Conservation (phyloP, 805 yeast genomes). For the Yamadazyma nakazawae region DNA sequence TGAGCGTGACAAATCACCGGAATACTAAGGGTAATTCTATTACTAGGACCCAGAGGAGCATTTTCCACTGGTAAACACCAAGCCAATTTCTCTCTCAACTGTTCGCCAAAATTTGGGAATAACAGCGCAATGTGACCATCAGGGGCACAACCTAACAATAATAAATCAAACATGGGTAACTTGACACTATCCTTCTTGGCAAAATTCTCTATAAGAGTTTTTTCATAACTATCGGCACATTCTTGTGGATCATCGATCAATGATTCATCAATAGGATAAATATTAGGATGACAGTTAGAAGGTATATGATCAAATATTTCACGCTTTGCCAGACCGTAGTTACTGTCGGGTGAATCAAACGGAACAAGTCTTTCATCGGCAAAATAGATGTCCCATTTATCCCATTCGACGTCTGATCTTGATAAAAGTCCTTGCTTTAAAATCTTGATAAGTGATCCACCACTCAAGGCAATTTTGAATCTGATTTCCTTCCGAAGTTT, state of each 20-base stretch:
- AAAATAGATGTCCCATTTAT: constrained; percentile 91
- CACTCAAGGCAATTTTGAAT: constrained; percentile 87
- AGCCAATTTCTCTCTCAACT: constrained; percentile 82
- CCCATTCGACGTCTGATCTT: constrained; percentile 76
- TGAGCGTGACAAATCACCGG: constrained; percentile 95
- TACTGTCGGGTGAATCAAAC: constrained; percentile 75
- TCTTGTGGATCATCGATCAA: constrained; percentile 79
- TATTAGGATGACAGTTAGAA: constrained; percentile 55
- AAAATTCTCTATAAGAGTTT: constrained; percentile 78
- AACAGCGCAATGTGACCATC: constrained; percentile 98
- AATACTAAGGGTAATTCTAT: constrained; percentile 55
- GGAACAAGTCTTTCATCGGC: constrained; percentile 96
- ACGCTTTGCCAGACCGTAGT: constrained; percentile 85
- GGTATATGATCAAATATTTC: constrained; percentile 72
- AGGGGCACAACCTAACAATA: constrained; percentile 95
- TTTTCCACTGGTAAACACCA: constrained; percentile 94
- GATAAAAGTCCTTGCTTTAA: constrained; percentile 76
- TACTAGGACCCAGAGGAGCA: constrained; percentile 85
- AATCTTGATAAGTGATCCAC: constrained; percentile 88
- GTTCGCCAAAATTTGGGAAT: constrained; percentile 84
- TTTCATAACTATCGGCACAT: constrained; percentile 92
- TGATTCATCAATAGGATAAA: constrained; percentile 79
- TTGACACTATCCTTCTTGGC: constrained; percentile 96
- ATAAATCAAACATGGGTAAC: constrained; percentile 88
- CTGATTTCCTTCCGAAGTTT: constrained; percentile 59